Base-by-base conservation (phyloP, 164 flowering plant genomes). In the Magnolia officinalis region DNA sequence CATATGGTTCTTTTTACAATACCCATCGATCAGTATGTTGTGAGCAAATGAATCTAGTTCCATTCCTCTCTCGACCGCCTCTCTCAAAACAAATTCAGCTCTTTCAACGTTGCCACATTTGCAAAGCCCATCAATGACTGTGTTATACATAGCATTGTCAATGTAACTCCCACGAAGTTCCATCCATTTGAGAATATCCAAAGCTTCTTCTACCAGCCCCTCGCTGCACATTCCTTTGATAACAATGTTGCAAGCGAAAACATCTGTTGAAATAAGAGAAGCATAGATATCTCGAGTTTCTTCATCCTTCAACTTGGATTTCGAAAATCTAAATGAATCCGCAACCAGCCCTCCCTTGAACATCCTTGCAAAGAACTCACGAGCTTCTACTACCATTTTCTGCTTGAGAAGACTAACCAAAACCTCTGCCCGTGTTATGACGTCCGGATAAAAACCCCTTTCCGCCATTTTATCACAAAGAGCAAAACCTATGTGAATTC, bases 21-120 rank as follows among this genome's bases (percentile, higher is more conserved):
- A 67, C 20, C 70, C 70, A 67, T 67, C 7, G 8, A 67, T 67
- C 70, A 67, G 21, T 20, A 67, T 67, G 70, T 67, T 67, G 70
- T 67, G 21, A 4, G 14, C 31, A 26, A 16, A 37, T 5, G 45
- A 37, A 37, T 37, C 45, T 37, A 37, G 6, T 37, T 37, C 6
- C 45, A 37, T 37, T 37, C 45, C 45, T 37, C 45, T 4, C 45
- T 37, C 6, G 6, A 37, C 45, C 6, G 6, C 6, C 45, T 67
- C 26, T 23, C 14, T 13, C 13, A 8, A 67, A 67, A 67, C 14
- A 10, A 20, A 7, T 67, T 26, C 70, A 19, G 70, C 70, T 23
- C 31, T 67, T 67, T 20, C 26, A 67, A 23, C 4, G 26, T 67
- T 11, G 14, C 70, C 70, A 6, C 13, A 37, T 37, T 37, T 37